Percentiles rank a stretch among this genome's conserved stretches.
These are phyloP conservation scores for Xylaria sp. DNA, from an alignment of 2,329 filamentous ascomycete species.

Conservation along the genomic window DNA sequence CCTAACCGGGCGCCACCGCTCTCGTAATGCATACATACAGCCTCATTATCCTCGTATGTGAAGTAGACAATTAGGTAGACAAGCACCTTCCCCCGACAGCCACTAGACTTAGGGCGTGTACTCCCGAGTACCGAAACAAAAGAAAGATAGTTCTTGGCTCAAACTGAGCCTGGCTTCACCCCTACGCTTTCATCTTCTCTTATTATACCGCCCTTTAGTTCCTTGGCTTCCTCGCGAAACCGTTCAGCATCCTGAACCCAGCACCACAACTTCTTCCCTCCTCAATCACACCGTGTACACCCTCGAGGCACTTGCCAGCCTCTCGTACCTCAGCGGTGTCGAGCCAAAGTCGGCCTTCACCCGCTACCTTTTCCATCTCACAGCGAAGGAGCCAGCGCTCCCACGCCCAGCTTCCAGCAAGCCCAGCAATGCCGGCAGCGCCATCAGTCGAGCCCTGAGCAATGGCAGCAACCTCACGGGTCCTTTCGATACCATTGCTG, in stretches of 20 bases:
- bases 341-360: slow-evolving; percentile 69
- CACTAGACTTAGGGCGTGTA: not conserved
- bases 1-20: slow-evolving; percentile 16
- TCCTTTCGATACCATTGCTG: slow-evolving; percentile 55
- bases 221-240: slow-evolving; percentile 72
- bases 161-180: not conserved
- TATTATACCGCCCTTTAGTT: not conserved
- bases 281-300: slow-evolving; percentile 70
- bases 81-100: not conserved
- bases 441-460: slow-evolving; percentile 76
- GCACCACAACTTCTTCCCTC: slow-evolving; percentile 70
- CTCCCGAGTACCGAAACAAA: slow-evolving; percentile 18
- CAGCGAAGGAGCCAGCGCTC: slow-evolving; percentile 94
- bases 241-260: slow-evolving; percentile 70
- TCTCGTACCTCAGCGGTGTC: slow-evolving; percentile 64
- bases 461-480: slow-evolving; percentile 70
- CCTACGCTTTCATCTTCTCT: not conserved
- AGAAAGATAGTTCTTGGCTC: slow-evolving; percentile 13
- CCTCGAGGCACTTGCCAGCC: slow-evolving; percentile 69
- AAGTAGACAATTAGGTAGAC: slow-evolving; percentile 20
- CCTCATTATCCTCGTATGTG: slow-evolving; percentile 27
- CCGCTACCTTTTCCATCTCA: slow-evolving; percentile 81
- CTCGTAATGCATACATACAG: slow-evolving; percentile 22
- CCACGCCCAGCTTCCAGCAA: slow-evolving; percentile 91
- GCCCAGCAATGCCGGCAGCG: slow-evolving; percentile 79